phyloP scores from a whole-genome alignment of 768 basidiomycete species.

The Clavaria fumosa region DNA sequence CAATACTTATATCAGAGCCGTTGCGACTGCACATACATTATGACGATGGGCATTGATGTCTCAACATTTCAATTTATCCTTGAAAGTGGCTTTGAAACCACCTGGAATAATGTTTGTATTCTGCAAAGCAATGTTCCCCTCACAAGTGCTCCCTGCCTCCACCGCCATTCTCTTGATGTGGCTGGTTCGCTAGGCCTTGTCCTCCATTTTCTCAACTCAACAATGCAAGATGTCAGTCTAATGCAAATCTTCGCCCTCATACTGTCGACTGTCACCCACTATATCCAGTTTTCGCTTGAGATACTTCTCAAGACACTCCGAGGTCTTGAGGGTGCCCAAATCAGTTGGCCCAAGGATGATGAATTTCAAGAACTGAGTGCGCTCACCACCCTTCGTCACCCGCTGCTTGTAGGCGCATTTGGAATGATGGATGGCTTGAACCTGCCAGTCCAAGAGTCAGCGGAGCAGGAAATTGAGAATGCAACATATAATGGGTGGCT shows the following conservation, averaged over 20 bases:
- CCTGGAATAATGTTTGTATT: too few species aligned
- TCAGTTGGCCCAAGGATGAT: constrained; percentile 15
- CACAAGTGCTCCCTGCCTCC: constrained; percentile 14
- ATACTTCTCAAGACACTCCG: constrained; percentile 20
- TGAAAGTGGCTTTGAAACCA: constrained; percentile 21
- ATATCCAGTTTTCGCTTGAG: constrained; percentile 20
- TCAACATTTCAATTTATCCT: constrained; percentile 23
- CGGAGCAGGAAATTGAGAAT: constrained; percentile 28
- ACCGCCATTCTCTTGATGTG: constrained; percentile 22
- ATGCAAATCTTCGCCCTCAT: constrained; percentile 31
- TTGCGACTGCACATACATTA: constrained; percentile 27
- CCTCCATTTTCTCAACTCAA: constrained; percentile 28
- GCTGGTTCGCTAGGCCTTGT: constrained; percentile 26
- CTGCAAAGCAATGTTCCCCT: too few species aligned
- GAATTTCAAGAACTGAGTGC: constrained; percentile 17
- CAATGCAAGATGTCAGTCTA: constrained; percentile 25
- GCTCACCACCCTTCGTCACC: constrained; percentile 19
- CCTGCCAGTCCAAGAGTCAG: constrained; percentile 18
- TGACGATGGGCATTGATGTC: constrained; percentile 28
- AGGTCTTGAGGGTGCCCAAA: constrained; percentile 16
- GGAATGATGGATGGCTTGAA: constrained; percentile 28
- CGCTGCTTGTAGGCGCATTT: constrained; percentile 23
- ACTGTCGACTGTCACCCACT: constrained; percentile 20
- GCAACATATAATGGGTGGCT: constrained; percentile 30
- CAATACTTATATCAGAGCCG: constrained; percentile 17